These are phyloP conservation scores for Colletotrichum sidae DNA, from an alignment of 2,329 filamentous ascomycete genomes.

Conservation along the genomic window DNA sequence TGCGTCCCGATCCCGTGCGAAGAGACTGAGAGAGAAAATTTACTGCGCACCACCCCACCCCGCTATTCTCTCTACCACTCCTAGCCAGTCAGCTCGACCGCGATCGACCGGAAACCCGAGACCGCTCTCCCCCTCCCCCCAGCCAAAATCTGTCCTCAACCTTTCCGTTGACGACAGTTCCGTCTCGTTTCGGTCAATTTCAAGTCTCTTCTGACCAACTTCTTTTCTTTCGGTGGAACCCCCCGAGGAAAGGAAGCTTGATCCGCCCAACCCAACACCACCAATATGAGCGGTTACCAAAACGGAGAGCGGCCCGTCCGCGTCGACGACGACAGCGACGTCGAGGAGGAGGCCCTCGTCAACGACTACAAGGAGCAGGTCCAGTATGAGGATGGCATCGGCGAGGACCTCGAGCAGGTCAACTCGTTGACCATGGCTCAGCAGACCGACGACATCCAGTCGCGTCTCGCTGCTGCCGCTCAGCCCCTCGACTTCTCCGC, in stretches of 20 bases:
- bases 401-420: constrained; percentile 79
- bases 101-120: constrained; percentile 15
- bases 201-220: neutral
- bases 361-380: constrained; percentile 97
- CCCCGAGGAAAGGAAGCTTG: constrained; percentile 7
- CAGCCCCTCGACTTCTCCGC: constrained; percentile 97
- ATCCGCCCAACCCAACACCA: neutral
- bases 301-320: constrained; percentile 71
- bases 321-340: constrained; percentile 86
- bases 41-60: constrained; percentile 25
- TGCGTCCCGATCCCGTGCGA: neutral
- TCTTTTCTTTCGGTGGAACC: constrained; percentile 7
- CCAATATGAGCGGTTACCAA: constrained; percentile 69
- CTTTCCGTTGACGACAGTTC: neutral
- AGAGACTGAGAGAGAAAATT: constrained; percentile 32
- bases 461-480: constrained; percentile 89
- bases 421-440: constrained; percentile 76
- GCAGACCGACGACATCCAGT: constrained; percentile 91
- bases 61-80: too few relatives aligned
- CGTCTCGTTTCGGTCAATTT: constrained; percentile 6
- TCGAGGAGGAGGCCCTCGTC: constrained; percentile 94
- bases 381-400: constrained; percentile 89
- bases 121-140: constrained; percentile 12
- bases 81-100: neutral
- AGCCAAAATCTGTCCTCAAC: constrained; percentile 31